Percentiles rank a stretch among this genome's conserved stretches.
Evolutionary conservation across 306 rosid species (phyloP).

Genomic region (Trichosanthes truncata): DNA sequence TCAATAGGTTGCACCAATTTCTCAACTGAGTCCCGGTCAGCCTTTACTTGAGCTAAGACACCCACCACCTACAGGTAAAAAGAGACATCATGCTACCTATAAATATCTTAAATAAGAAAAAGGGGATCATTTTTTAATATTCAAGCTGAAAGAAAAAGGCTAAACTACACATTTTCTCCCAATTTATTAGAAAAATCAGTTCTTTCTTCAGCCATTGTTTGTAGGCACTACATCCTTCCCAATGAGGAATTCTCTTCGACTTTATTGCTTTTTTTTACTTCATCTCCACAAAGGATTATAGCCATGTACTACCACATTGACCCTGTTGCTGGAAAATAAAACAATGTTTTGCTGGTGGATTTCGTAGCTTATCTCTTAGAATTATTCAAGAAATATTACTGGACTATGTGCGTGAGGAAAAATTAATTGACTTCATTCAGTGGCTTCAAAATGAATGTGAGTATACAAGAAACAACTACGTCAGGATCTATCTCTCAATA

Average conservation of each 20-base stretch:
- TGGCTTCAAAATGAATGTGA: background rate
- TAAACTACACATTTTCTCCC: background rate
- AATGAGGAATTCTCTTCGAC: background rate
- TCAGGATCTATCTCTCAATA: background rate
- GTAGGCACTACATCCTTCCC: background rate
- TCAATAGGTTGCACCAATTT: constrained; percentile 65
- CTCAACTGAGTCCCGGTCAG: constrained; percentile 63
- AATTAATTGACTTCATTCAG: background rate
- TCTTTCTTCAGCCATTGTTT: background rate
- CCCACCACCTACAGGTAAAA: constrained; percentile 47
- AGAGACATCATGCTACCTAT: background rate
- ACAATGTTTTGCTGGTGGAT: background rate
- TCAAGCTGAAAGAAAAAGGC: background rate
- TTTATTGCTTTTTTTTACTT: background rate
- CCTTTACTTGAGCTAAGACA: constrained; percentile 72
- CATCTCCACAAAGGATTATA: background rate
- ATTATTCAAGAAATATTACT: background rate
- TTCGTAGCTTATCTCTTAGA: background rate
- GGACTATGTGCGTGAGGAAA: background rate
- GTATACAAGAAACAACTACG: background rate
- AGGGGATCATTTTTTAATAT: background rate
- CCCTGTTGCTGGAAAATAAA: background rate
- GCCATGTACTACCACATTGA: background rate
- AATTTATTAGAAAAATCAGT: background rate
- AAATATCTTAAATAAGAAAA: background rate